Evolutionary conservation across 805 yeast species (phyloP), one percentile per base, ranked within the genome.

Genomic region (Ogataea ramenticola): DNA sequence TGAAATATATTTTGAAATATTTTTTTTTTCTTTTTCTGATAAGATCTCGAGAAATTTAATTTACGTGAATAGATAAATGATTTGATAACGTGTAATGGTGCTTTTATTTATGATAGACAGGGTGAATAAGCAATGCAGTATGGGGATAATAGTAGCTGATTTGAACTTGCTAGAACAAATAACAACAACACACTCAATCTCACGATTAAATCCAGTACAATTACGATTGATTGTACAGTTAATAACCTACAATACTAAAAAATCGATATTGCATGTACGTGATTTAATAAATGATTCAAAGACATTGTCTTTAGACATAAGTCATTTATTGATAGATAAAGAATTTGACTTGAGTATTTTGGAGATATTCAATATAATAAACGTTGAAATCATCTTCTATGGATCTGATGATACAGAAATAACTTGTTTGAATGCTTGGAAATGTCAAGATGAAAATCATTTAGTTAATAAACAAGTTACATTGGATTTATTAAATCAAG

Each of bases 201-300:
- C 42, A n/a, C n/a, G n/a, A n/a, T n/a, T n/a, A 2, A 30, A 44
- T 1, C 53, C 58, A 16, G 27, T 27, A 1, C 47, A 49, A 24
- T 45, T 55, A 8, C 47, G 63, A 7, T 40, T 60, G 1, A 44
- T 60, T 15, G 56, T 48, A 1, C 58, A 53, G 42, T 51, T 58
- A 6, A 27, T 46, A 7, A 40, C 45, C 1, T 60, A 55, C 41
- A 44, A 39, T 30, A n/a, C 34, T 3, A 17, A 15, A 15, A 3
- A 19, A 3, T 34, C 41, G 4, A 17, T 30, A 4, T 12, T 39
- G 15, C 7, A 24, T 2, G 14, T 39, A 27, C 21, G 32, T 7
- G 40, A 37, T 17, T 16, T 37, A 11, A 15, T 16, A 3, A 34
- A 39, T 21, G 22, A 10, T 16, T 14, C 33, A 6, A 40, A 33